These are phyloP conservation scores for Trichoderma guizhouense DNA, from an alignment of 2,329 filamentous ascomycete species.

Conservation along the genomic window DNA sequence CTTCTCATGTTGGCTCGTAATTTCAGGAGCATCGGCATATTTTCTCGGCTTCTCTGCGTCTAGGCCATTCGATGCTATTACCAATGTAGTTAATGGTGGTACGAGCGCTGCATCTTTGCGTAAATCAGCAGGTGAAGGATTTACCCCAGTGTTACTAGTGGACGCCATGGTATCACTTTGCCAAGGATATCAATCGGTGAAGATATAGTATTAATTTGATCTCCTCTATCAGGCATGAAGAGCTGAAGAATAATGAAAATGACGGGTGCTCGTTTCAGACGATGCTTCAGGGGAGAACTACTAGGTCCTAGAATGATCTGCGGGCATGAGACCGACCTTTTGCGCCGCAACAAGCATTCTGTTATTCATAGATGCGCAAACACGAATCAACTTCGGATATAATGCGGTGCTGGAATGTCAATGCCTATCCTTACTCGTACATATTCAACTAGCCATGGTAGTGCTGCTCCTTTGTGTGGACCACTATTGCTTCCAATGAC, in stretches of 20 bases:
- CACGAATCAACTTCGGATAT: neutral
- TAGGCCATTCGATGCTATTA: neutral
- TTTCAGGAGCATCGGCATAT: neutral
- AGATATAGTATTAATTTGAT: neutral
- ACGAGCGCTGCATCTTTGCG: neutral
- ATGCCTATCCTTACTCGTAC: neutral
- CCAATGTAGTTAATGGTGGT: neutral
- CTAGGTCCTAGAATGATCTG: neutral
- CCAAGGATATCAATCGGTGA: neutral
- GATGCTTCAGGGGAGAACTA: neutral
- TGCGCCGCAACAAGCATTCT: neutral
- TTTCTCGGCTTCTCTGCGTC: neutral
- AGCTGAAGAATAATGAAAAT: neutral
- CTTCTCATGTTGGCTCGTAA: neutral
- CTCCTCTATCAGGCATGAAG: no score
- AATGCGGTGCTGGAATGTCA: neutral
- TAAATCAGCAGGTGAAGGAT: neutral
- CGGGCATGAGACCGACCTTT: neutral
- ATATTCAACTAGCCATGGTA: neutral
- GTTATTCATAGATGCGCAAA: neutral
- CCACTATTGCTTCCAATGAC: neutral
- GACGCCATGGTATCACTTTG: neutral
- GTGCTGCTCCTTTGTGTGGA: neutral
- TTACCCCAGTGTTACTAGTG: neutral
- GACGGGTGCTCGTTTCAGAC: neutral